Evolutionary conservation across 1,284 basidiomycete species (phyloP).

Genomic region (Trametes hirsuta): DNA sequence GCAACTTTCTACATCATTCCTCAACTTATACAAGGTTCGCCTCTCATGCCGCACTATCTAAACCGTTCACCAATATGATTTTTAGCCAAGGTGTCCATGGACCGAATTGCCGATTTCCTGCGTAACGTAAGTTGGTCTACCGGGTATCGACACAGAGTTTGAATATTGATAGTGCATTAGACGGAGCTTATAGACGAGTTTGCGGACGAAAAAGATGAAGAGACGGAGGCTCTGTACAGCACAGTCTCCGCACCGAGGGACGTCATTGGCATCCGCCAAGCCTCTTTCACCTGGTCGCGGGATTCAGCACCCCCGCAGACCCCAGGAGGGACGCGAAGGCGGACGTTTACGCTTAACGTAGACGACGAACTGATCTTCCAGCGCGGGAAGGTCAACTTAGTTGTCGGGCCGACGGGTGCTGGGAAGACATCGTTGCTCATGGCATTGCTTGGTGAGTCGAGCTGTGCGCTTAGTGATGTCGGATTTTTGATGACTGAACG

Average conservation of each 20-base stretch:
- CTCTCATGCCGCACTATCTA: constrained; percentile 29
- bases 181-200: constrained; percentile 56
- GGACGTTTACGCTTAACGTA: constrained; percentile 52
- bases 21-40: constrained; percentile 37
- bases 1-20: constrained; percentile 38
- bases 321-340: constrained; percentile 27
- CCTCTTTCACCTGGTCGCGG: constrained; percentile 46
- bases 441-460: constrained; percentile 52
- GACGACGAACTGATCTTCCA: constrained; percentile 60
- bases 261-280: constrained; percentile 44
- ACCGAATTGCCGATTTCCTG: constrained; percentile 52
- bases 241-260: constrained; percentile 21
- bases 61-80: not conserved
- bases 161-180: constrained; percentile 24
- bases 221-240: not conserved
- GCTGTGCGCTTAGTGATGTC: not conserved
- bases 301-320: constrained; percentile 30
- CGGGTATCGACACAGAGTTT: not conserved
- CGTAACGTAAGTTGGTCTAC: constrained; percentile 36
- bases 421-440: constrained; percentile 57
- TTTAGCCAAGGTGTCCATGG: constrained; percentile 49
- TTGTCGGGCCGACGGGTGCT: constrained; percentile 64
- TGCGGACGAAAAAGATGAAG: constrained; percentile 29
- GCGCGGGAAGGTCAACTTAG: constrained; percentile 60
- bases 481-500: not conserved